Conservation (phyloP, 1,284 basidiomycete species). For the Mycosarcoma mackinlayi region DNA sequence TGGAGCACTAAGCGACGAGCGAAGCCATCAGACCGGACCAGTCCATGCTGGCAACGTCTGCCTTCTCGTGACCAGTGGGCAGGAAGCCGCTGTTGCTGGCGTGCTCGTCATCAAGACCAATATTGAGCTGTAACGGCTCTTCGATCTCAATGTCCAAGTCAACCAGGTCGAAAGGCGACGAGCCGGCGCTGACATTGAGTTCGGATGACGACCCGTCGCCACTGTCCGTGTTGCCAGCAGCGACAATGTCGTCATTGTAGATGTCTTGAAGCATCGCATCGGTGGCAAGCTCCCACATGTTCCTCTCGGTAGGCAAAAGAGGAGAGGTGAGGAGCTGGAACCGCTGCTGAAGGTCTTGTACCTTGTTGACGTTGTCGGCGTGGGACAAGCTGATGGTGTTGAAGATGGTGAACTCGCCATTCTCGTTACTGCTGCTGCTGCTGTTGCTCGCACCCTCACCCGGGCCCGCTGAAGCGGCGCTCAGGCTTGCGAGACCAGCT, state of each 20-base stretch:
- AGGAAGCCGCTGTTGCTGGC: neutral
- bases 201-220: constrained; percentile 17
- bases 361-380: constrained; percentile 18
- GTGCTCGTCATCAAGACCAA: constrained; percentile 21
- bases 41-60: constrained; percentile 24
- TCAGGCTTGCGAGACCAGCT: constrained; percentile 45
- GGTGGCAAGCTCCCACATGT: constrained; percentile 45
- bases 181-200: constrained; percentile 24
- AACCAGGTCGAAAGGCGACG: constrained; percentile 48
- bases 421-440: constrained; percentile 11
- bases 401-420: constrained; percentile 20
- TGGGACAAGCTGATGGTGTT: constrained; percentile 29
- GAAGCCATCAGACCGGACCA: constrained; percentile 38
- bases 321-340: constrained; percentile 44
- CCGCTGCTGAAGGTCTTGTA: constrained; percentile 15
- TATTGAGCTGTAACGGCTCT: constrained; percentile 40
- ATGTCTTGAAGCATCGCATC: constrained; percentile 49
- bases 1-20: constrained; percentile 27
- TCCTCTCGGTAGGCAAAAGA: constrained; percentile 30
- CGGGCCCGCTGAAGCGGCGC: constrained; percentile 20
- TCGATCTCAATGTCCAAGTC: constrained; percentile 53
- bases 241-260: constrained; percentile 18
- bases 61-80: neutral
- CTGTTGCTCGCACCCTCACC: constrained; percentile 16
- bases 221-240: constrained; percentile 4